A percentile compares a stretch with the other conserved stretches of the same genome.
These are phyloP conservation scores for Trichosporon asahii DNA, from an alignment of 1,284 basidiomycete species.

Conservation along the genomic window DNA sequence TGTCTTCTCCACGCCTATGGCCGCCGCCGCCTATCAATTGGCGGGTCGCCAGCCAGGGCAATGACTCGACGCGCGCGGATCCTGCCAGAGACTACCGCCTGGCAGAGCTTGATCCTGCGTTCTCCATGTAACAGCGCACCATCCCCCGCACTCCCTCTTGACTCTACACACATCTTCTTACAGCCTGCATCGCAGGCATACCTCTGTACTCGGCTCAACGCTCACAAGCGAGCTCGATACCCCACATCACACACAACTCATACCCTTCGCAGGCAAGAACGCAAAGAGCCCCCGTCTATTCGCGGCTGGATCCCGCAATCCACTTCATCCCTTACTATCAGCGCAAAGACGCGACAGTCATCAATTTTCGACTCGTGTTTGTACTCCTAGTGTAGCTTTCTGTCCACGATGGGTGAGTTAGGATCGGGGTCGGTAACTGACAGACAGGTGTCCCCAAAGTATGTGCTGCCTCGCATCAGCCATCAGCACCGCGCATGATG, in stretches of 20 bases:
- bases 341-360: slow-evolving; percentile 6
- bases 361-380: neutral
- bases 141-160: neutral
- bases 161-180: neutral
- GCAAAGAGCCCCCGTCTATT: neutral
- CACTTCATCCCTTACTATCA: neutral
- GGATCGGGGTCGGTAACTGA: neutral
- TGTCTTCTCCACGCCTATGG: neutral
- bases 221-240: slow-evolving; percentile 3
- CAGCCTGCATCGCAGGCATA: neutral
- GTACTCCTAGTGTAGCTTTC: slow-evolving; percentile 12
- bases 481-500: neutral
- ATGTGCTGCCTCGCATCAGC: neutral
- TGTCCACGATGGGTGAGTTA: slow-evolving; percentile 32
- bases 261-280: slow-evolving; percentile 10
- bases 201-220: neutral
- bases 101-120: neutral
- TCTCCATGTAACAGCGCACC: slow-evolving; percentile 1
- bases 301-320: neutral
- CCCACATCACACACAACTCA: neutral
- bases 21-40: neutral
- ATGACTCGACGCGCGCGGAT: slow-evolving; percentile 1
- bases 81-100: neutral
- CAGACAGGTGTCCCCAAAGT: slow-evolving; percentile 42
- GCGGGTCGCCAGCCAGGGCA: neutral